A percentile compares a stretch with the other conserved stretches of the same genome.
phyloP scores from a whole-genome alignment of 1,284 basidiomycete species.

The Rhodotorula sp. region DNA sequence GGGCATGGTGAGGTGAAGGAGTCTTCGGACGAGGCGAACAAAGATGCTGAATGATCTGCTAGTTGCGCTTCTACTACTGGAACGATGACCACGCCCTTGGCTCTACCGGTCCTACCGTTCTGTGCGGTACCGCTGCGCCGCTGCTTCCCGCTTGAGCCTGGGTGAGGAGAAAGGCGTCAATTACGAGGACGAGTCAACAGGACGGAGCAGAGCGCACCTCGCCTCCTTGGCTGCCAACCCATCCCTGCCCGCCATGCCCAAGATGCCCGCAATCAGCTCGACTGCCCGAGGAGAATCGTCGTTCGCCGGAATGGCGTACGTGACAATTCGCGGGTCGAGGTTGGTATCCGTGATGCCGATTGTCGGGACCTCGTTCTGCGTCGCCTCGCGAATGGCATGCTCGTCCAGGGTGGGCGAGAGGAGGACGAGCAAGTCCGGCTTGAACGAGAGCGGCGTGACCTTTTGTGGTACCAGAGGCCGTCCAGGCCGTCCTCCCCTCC shows the following conservation, averaged over 20 bases:
- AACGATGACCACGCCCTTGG: background rate
- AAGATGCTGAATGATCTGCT: background rate
- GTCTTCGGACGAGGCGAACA: background rate
- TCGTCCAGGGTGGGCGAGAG: constrained; percentile 43
- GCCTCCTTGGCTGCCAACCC: constrained; percentile 53
- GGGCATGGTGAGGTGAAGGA: background rate
- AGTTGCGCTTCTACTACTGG: background rate
- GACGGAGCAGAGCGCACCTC: constrained; percentile 7
- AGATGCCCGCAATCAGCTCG: constrained; percentile 83
- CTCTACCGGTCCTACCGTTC: background rate
- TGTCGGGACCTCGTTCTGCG: constrained; percentile 51
- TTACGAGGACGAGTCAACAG: background rate
- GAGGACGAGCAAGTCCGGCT: constrained; percentile 44
- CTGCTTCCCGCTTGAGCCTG: constrained; percentile 12
- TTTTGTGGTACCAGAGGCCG: background rate
- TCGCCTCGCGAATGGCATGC: constrained; percentile 52
- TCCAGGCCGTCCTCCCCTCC: background rate
- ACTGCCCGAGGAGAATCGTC: constrained; percentile 89
- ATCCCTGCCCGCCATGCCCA: constrained; percentile 87
- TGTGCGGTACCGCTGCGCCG: background rate
- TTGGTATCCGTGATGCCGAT: constrained; percentile 83
- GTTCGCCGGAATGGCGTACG: constrained; percentile 97
- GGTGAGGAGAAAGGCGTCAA: background rate
- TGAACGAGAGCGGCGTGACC: constrained; percentile 36
- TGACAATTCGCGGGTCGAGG: constrained; percentile 91